Base-by-base conservation (phyloP, 805 yeast species). In the Jamesozyma rosinii region DNA sequence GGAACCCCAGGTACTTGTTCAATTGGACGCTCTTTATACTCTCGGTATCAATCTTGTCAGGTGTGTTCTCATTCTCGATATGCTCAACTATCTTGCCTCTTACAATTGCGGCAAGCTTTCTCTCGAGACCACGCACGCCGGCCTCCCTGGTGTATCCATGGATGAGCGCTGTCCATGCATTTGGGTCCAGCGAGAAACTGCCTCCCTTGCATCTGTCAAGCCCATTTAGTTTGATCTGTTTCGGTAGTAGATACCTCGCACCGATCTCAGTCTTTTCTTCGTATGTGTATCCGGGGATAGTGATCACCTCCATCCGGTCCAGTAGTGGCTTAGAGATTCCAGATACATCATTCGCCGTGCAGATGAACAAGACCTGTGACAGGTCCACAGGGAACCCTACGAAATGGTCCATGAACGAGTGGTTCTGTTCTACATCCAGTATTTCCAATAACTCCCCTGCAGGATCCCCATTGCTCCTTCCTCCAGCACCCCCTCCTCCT, bases 271-370 rank as follows among this genome's bases (percentile, higher is more conserved):
- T 76, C 66, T 92, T 92, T 63, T 92, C 98, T 53, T 83, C 88
- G 40, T 90, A 88, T 43, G 92, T 84, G 63, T 92, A 92, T 3
- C 98, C 98, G 4, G 95, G 76, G 27, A 92, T 80, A 51, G 88
- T 90, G 59, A 92, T 92, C 35, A 92, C 79, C 67, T 92, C 98
- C 98, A 92, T 92, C 69, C 98, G 86, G 63, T 92, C 98, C 57
- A 88, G 70, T 49, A 92, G 71, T 10, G 98, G 97, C 41, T 88
- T 81, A 33, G 97, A 95, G 52, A 92, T 92, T 14, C 86, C 83
- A 36, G 87, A 89, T 50, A 85, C 69, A 44, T 82, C 76, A 59
- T 92, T 92, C 15, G 98, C 97, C 13, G 98, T 92, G 67, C 97
- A 92, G 14, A 92, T 94, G 63, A 92, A 92, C 57, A 92, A 71